phyloP scores from a whole-genome alignment of 352 stramenopile species.

The Phytopythium chamaehyphon region DNA sequence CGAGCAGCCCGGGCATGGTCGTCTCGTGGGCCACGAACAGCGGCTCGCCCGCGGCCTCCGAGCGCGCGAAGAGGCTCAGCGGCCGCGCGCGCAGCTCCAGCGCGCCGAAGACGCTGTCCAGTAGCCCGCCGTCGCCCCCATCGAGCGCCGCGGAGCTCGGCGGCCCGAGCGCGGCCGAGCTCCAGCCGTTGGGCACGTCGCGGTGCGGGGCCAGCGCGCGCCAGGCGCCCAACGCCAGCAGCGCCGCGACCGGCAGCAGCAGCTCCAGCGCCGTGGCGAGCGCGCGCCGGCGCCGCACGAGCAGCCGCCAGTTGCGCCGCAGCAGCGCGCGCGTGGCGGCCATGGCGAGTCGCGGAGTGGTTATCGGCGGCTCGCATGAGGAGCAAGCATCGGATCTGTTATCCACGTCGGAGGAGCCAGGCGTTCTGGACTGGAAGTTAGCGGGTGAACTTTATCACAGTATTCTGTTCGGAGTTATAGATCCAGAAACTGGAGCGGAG shows the following conservation, averaged over 20 bases:
- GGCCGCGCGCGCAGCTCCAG: background rate
- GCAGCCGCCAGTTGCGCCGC: conserved; percentile 14
- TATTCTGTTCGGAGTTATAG: too few species aligned
- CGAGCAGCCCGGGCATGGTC: conserved; percentile 50
- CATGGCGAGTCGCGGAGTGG: background rate
- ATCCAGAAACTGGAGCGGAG: too few species aligned
- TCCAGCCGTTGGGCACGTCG: conserved; percentile 18
- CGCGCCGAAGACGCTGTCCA: conserved; percentile 4
- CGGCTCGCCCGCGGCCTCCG: background rate
- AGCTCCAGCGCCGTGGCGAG: conserved; percentile 17
- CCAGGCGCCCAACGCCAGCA: conserved; percentile 13
- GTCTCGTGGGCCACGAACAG: conserved; percentile 48
- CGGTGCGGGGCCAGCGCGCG: conserved; percentile 7
- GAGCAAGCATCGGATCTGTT: background rate
- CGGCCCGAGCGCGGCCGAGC: background rate
- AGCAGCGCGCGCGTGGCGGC: conserved; percentile 3
- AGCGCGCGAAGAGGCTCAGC: background rate
- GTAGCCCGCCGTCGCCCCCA: conserved; percentile 3
- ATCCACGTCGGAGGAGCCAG: too few species aligned
- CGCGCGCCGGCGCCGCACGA: conserved; percentile 16
- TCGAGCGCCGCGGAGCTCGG: background rate
- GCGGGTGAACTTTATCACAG: too few species aligned
- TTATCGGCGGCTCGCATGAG: background rate
- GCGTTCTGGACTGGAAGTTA: too few species aligned
- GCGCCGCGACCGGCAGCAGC: conserved; percentile 12